Base-by-base conservation (phyloP, 257 asterid species). In the Striga asiatica region DNA sequence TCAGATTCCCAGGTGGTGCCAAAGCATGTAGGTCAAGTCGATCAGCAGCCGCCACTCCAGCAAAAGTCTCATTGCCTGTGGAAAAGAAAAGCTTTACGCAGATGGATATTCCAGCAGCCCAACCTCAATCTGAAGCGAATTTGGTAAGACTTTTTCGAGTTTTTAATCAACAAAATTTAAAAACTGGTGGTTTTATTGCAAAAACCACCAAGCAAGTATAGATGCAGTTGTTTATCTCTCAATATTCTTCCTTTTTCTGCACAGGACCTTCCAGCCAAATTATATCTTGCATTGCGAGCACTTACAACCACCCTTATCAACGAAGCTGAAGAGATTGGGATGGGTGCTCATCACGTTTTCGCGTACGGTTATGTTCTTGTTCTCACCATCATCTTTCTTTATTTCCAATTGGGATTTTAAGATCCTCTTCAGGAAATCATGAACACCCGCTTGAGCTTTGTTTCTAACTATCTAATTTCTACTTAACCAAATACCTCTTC, bases 281-380 rank as follows among this genome's bases (percentile, higher is more conserved):
- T 91, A 56, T 91, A 65, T 71, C 0, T 61, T 54, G 60, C 85
- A 29, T 59, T 91, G 67, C 81, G 94, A 50, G 16, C 46, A 61
- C 98, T 91, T 60, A 78, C 94, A 67, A 50, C 67, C 43, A 2
- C 6, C 65, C 81, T 91, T 52, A 54, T 73, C 55, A 82, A 66
- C 73, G 95, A 82, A 74, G 78, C 70, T 28, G 97, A 77, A 46
- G 94, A 78, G 0, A 79, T n/a, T n/a, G n/a, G 81, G 47, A 58
- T 71, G 64, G 52, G 3, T 58, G 78, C 88, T 11, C 54, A 91
- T 79, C 97, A 91, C 70, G 73, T 91, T 61, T 91, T 82, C 48
- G 75, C 69, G 98, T 91, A 70, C 12, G 76, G n/a, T 41, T 52
- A 43, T 37, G 5, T 22, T n/a, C 58, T 50, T 49, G 8, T 41